A percentile compares a stretch with the other conserved stretches of the same genome.
Evolutionary conservation across 176 grass and related monocot genomes (phyloP).

Genomic region (Alloteropsis semialata): DNA sequence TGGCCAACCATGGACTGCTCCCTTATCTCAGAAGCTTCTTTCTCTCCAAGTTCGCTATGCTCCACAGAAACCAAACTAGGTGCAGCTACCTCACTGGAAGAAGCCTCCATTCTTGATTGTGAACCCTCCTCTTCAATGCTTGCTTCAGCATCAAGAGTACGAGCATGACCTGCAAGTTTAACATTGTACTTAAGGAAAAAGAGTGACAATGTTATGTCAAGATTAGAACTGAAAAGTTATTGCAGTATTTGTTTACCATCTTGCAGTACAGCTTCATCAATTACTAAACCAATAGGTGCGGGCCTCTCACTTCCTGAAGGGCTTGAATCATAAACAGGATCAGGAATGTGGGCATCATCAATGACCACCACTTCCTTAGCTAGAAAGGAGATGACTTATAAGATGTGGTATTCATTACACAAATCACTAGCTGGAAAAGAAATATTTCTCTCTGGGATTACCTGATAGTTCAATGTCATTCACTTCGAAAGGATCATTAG

Average conservation of each 20-base stretch:
- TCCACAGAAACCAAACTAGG: constrained; percentile 41
- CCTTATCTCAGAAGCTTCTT: constrained; percentile 19
- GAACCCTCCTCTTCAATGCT: constrained; percentile 7
- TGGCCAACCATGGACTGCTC: constrained; percentile 17
- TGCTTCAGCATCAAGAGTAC: neutral
- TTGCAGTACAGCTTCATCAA: constrained; percentile 27
- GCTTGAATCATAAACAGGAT: constrained; percentile 58
- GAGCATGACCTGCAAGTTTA: constrained; percentile 21
- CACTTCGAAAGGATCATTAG: constrained; percentile 17
- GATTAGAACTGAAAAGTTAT: neutral
- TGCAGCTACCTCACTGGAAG: neutral
- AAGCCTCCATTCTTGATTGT: neutral
- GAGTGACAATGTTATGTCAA: neutral
- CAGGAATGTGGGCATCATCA: constrained; percentile 26
- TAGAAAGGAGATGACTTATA: neutral
- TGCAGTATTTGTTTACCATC: constrained; percentile 24
- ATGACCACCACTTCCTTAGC: constrained; percentile 31
- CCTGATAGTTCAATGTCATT: constrained; percentile 30
- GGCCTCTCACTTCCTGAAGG: constrained; percentile 39
- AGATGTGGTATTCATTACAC: neutral
- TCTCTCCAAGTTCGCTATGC: constrained; percentile 14
- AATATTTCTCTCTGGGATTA: neutral
- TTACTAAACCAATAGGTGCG: constrained; percentile 29
- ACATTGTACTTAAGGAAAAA: neutral
- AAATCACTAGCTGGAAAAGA: neutral